Base-by-base conservation (phyloP, 2,329 filamentous ascomycete genomes). In the Lecanicillium sp. region DNA sequence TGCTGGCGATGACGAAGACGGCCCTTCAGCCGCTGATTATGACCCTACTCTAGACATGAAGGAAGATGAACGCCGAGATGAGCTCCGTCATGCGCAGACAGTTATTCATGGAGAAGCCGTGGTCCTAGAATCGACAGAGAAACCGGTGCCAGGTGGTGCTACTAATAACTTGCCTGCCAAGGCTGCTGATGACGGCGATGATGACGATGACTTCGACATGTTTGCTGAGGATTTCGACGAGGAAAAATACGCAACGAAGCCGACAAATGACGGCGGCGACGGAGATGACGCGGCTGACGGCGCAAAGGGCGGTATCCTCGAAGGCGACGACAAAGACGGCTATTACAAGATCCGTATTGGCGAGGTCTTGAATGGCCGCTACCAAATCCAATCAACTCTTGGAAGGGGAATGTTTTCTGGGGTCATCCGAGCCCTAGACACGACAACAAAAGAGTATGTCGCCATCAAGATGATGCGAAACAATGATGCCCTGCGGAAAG, bases 391-490 rank as follows among this genome's bases (percentile, higher is more conserved):
- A 58, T 79, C 89, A 42, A 82, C 82, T 37, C 72, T 98, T 17
- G 92, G 92, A 46, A 88, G 87, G 61, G 92, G 92, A 51, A 95
- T 96, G 74, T 98, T 96, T 59, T 94, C 92, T 0, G 88, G 87
- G 8, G 92, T 98, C n/a, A 87, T 92, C 38, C 81, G 87, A 47
- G 92, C 92, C 17, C 74, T 78, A 46, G 89, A 96, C 60, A 75
- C 82, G 17, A 79, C 77, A 35, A 85, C 74, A 42, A 81, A 81
- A 53, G 76, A 77, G 50, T 60, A 84, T n/a, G 89, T 97, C 22
- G 92, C 92, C 17, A 85, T 98, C 71, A 98, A 98, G 65, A 92
- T 98, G 52, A 94, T 97, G 62, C 85, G 92, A 46, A 94, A 94
- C 61, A 97, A 98, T 53, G 89, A 95, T 55, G 85, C 87, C 11